Conservation (phyloP, 2,329 filamentous ascomycete genomes). For the Thermothelomyces thermophilus region DNA sequence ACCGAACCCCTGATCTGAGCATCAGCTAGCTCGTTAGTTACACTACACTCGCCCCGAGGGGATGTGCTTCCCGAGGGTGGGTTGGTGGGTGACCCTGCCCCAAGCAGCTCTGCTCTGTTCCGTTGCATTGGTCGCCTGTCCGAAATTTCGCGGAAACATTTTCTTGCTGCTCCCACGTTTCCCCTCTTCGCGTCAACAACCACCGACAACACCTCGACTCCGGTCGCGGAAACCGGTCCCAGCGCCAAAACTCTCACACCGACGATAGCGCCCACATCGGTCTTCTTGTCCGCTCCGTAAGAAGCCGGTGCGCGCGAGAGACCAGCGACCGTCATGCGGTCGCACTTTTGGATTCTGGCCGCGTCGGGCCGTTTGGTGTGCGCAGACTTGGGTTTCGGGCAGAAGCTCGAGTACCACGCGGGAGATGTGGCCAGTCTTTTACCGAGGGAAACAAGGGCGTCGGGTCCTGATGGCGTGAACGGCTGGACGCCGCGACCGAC, state of each 20-base stretch:
- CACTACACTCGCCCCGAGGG: conserved; percentile 8
- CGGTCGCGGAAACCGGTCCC: no score
- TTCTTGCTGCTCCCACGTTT: background rate
- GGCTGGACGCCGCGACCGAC: conserved; percentile 22
- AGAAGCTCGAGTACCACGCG: conserved; percentile 2
- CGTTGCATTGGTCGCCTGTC: background rate
- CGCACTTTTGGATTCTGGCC: conserved; percentile 11
- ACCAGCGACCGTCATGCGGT: conserved; percentile 5
- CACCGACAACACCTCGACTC: background rate
- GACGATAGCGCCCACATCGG: background rate
- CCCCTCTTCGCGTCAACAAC: background rate
- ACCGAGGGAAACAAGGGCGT: conserved; percentile 14
- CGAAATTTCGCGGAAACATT: background rate
- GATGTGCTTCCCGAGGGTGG: background rate
- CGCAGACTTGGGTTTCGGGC: conserved; percentile 11
- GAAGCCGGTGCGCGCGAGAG: background rate
- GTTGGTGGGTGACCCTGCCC: background rate
- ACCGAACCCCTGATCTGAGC: conserved; percentile 1
- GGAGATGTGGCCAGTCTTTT: background rate
- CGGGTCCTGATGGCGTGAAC: conserved; percentile 8
- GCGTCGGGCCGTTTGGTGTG: conserved; percentile 2
- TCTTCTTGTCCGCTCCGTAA: background rate
- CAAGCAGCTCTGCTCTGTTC: background rate
- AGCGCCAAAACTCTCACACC: no score
- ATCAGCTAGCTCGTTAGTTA: no score